A percentile compares a stretch with the other conserved stretches of the same genome.
These are phyloP conservation scores for Boletus rubropictus DNA, from an alignment of 768 basidiomycete genomes.

Conservation along the genomic window DNA sequence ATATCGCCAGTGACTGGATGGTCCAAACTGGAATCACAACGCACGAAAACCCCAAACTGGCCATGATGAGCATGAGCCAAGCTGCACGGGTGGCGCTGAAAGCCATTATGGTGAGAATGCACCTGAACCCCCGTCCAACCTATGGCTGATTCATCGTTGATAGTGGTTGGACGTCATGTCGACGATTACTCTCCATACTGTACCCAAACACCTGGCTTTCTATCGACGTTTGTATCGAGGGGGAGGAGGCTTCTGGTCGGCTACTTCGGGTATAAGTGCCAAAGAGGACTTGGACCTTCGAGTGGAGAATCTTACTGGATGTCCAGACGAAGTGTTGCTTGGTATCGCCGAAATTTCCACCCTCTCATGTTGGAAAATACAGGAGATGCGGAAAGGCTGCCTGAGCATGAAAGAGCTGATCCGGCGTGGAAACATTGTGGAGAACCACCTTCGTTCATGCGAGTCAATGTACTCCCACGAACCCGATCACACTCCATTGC, in stretches of 20 bases:
- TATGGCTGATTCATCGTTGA: conserved; percentile 15
- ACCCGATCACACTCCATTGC: conserved; percentile 34
- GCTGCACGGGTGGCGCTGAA: conserved; percentile 59
- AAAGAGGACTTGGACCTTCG: conserved; percentile 42
- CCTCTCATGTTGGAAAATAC: conserved; percentile 69
- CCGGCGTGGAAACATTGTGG: conserved; percentile 64
- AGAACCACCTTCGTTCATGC: conserved; percentile 52
- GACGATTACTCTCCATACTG: conserved; percentile 51
- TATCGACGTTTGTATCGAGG: conserved; percentile 63
- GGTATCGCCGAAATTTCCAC: conserved; percentile 70
- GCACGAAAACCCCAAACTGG: conserved; percentile 59
- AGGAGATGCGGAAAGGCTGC: conserved; percentile 56
- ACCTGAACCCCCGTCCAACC: neutral
- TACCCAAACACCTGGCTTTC: conserved; percentile 60
- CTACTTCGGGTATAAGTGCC: conserved; percentile 23
- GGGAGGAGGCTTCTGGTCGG: conserved; percentile 42
- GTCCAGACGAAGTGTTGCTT: conserved; percentile 73
- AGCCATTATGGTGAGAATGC: conserved; percentile 58
- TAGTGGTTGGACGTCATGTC: conserved; percentile 80
- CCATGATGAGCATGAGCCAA: conserved; percentile 49
- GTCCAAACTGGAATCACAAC: conserved; percentile 55
- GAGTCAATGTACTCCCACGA: conserved; percentile 29
- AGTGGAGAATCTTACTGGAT: conserved; percentile 69
- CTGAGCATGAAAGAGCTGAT: conserved; percentile 73
- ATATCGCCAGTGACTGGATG: conserved; percentile 73